Evolutionary conservation across 106 monocot species (phyloP).

Genomic region (Agapanthus africanus): DNA sequence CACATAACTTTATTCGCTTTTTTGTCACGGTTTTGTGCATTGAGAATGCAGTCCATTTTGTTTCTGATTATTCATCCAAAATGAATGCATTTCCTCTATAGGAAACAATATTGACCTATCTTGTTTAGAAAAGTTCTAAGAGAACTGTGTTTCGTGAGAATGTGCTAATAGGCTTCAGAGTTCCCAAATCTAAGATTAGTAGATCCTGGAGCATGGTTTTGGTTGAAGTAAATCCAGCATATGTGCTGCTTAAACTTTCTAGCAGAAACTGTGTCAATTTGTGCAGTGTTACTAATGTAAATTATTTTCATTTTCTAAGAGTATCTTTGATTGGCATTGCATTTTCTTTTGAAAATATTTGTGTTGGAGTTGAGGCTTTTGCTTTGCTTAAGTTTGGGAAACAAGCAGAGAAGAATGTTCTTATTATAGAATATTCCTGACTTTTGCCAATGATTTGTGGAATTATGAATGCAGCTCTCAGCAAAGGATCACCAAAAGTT

Average conservation of each 20-base stretch:
- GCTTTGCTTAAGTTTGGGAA: not conserved
- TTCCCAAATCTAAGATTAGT: not conserved
- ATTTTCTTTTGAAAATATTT: not conserved
- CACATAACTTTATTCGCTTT: no score
- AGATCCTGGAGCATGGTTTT: not conserved
- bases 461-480: conserved; percentile 35
- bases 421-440: not conserved
- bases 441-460: not conserved
- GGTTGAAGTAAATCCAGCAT: not conserved
- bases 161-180: no score
- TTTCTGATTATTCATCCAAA: no score
- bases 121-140: not conserved
- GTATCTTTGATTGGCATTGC: not conserved
- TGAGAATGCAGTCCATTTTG: not conserved
- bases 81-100: not conserved
- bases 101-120: not conserved
- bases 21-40: not conserved
- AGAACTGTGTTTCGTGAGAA: no score
- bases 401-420: not conserved
- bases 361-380: not conserved
- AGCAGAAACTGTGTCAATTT: not conserved
- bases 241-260: not conserved
- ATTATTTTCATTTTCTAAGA: not conserved
- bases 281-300: not conserved
- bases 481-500: conserved; percentile 56